Base-by-base conservation (phyloP, 352 stramenopile genomes). In the Phytophthora litchii region DNA sequence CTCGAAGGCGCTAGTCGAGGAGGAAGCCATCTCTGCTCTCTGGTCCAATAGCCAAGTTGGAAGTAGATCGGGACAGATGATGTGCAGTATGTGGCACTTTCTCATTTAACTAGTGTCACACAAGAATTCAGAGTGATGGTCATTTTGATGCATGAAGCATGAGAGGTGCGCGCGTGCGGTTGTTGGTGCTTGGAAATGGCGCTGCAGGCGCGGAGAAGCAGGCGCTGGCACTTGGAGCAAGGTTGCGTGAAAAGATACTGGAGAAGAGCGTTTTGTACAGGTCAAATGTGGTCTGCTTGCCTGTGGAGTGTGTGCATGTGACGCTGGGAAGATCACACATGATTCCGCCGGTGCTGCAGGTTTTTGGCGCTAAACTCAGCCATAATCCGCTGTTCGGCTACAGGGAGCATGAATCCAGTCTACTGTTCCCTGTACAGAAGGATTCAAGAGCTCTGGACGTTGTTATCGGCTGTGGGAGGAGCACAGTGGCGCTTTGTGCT, bases 141-240 rank as follows among this genome's bases (percentile, higher is more conserved):
- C 23, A 40, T 46, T 48, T 65, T 38, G 16, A 1, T 36, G 13
- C 46, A 11, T 21, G n/a, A 62, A 21, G 4, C 23, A 64, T 41
- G 29, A 43, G 51, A 61, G 32, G 29, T 42, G 40, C 3, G 25
- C 41, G 7, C n/a, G 51, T 81, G 44, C 64, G 72, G 29, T 55
- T 93, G 48, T 16, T 90, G 37, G 81, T 88, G 68, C 71, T 93
- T 8, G 74, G 78, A 44, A 93, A 93, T 60, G 83, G 77, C 31
- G 80, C 81, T 3, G 76, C 80, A 10, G 83, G 83, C 11, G 83
- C 83, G 4, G 81, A 93, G 71, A 93, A 93, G 67, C 83, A 93
- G 58, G 83, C 74, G 27, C 43, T 91, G 11, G 76, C 81, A 48
- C 63, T 91, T 3, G 74, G 61, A 14, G n/a, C 54, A 4, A 74